Percentiles rank a stretch among this genome's conserved stretches.
These are phyloP conservation scores for Penicillium antarcticum DNA, from an alignment of 495 filamentous ascomycete genomes.

Conservation along the genomic window DNA sequence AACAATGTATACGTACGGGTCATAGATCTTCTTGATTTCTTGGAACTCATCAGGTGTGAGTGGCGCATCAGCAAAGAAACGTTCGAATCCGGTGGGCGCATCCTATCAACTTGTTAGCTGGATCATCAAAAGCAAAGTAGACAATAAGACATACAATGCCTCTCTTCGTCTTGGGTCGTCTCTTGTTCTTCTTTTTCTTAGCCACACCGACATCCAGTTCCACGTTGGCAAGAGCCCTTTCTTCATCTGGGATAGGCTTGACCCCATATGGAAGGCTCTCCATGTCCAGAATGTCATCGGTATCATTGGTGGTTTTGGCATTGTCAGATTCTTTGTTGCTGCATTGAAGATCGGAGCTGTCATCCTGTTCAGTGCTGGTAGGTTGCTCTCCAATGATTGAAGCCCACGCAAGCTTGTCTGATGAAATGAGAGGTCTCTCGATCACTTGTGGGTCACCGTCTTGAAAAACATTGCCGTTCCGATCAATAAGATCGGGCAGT, in stretches of 20 bases:
- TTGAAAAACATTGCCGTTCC: too few species aligned
- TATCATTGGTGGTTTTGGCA: neutral
- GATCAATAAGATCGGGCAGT: too few species aligned
- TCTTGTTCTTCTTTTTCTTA: slow-evolving; percentile 32
- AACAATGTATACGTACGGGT: slow-evolving; percentile 13
- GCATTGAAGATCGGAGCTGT: too few species aligned
- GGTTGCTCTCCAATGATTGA: too few species aligned
- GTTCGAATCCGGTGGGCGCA: slow-evolving; percentile 61
- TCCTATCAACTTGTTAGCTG: slow-evolving; percentile 23
- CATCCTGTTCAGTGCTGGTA: too few species aligned
- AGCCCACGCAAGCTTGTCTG: too few species aligned
- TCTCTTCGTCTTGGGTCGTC: slow-evolving; percentile 44
- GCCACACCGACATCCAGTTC: slow-evolving; percentile 1
- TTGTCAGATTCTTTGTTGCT: neutral
- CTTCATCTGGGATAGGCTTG: slow-evolving; percentile 4
- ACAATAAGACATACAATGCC: slow-evolving; percentile 30
- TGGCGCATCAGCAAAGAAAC: slow-evolving; percentile 74
- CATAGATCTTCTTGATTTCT: slow-evolving; percentile 59
- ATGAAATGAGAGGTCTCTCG: too few species aligned
- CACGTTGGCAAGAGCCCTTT: slow-evolving; percentile 5
- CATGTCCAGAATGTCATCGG: neutral
- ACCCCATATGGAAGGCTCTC: neutral
- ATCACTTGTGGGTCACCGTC: too few species aligned
- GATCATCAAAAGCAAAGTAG: neutral
- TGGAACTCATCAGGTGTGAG: slow-evolving; percentile 63